Evolutionary conservation across 2,329 filamentous ascomycete species (phyloP), one percentile per base, ranked within the genome.

Genomic region (Cladophialophora exuberans): DNA sequence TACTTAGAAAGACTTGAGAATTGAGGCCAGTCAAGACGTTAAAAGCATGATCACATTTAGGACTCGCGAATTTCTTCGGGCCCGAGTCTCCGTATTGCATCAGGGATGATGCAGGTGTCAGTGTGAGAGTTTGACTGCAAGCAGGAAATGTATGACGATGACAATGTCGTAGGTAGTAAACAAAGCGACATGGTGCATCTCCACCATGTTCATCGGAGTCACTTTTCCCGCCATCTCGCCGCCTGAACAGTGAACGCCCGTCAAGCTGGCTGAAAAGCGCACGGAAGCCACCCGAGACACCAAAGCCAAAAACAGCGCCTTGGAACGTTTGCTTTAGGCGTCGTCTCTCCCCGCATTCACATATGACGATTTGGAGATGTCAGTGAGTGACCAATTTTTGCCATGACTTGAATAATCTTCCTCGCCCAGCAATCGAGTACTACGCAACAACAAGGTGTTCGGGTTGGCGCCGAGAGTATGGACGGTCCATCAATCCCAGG

Each of bases 381-480:
- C 15, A 33, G 20, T 36, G n/a, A n/a, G n/a, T n/a, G n/a, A n/a
- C 9, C 15, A 23, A 38, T 46, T 53, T 45, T 25, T 47, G 38
- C 36, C n/a, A 28, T 45, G n/a, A 22, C 26, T 5, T n/a, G 5
- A 3, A 18, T 26, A 22, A 20, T 6, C 22, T 13, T 28, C 30
- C 31, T 49, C 20, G n/a, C 9, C 20, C 4, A 13, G 6, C 7
- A 3, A 18, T 23, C 13, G 11, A n/a, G n/a, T n/a, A n/a, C n/a
- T 1, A 3, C 25, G 20, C n/a, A 41, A 20, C 18, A 4, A 1
- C 10, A 23, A 11, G 25, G 26, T 2, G 20, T n/a, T n/a, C 13
- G 9, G 31, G 15, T 4, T 13, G 15, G n/a, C 7, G 62, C 89
- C 90, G 7, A 84, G 85, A 51, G 35, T 3, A 56, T 52, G 43